phyloP scores from a whole-genome alignment of 73 alveolate genomes.

The Paramecium pentaurelia region DNA sequence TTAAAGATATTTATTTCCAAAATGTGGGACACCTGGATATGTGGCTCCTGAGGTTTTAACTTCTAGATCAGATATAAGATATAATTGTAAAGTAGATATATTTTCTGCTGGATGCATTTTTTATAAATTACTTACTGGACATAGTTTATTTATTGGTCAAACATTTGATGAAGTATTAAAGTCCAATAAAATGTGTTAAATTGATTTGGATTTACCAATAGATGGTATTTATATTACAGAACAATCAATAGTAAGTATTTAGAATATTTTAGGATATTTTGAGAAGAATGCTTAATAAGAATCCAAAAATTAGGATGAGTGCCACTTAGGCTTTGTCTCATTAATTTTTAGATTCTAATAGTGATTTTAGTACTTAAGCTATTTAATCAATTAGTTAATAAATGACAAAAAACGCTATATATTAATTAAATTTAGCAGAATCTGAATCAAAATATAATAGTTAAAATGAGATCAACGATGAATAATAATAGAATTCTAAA shows the following conservation, averaged over 20 bases:
- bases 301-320: constrained; percentile 44
- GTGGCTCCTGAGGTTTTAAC: constrained; percentile 73
- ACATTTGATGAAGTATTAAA: constrained; percentile 44
- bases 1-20: constrained; percentile 9
- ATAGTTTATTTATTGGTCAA: constrained; percentile 29
- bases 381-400: background rate
- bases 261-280: background rate
- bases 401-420: background rate
- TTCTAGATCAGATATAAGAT: constrained; percentile 9
- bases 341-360: background rate
- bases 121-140: constrained; percentile 61
- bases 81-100: constrained; percentile 44
- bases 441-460: background rate
- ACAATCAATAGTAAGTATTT: background rate
- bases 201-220: constrained; percentile 1
- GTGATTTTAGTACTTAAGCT: background rate
- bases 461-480: background rate
- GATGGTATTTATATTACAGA: background rate
- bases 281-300: constrained; percentile 48
- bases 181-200: background rate
- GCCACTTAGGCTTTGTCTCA: constrained; percentile 8
- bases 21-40: constrained; percentile 70
- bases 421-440: background rate
- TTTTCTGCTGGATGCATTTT: constrained; percentile 59
- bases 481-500: background rate